Conservation (phyloP, 1,284 basidiomycete species). For the Melampsora larici-populina region DNA sequence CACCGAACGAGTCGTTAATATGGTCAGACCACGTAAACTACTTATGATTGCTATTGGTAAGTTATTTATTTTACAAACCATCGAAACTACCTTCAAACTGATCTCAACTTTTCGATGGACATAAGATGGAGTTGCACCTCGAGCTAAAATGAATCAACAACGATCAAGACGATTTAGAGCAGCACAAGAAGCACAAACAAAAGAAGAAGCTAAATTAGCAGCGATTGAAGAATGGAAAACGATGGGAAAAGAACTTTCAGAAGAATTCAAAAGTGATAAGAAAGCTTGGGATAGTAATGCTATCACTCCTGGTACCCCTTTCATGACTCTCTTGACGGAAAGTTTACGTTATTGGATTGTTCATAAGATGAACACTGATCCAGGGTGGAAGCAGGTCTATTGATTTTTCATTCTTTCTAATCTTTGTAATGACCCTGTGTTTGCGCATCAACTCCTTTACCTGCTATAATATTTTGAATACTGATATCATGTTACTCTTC, state of each 20-base stretch:
- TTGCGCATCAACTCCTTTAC: conserved; percentile 53
- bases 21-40: conserved; percentile 89
- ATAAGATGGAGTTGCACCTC: conserved; percentile 92
- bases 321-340: conserved; percentile 87
- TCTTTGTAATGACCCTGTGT: conserved; percentile 44
- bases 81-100: background rate
- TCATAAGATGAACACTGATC: conserved; percentile 88
- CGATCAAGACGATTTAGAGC: conserved; percentile 91
- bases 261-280: conserved; percentile 72
- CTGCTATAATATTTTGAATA: conserved; percentile 44
- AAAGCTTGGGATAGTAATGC: conserved; percentile 96
- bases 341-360: conserved; percentile 95
- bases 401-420: background rate
- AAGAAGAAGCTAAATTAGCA: conserved; percentile 78
- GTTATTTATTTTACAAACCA: conserved; percentile 46
- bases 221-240: conserved; percentile 83
- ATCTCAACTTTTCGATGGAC: background rate
- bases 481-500: background rate
- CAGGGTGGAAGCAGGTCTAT: conserved; percentile 86
- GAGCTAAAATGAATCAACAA: conserved; percentile 99
- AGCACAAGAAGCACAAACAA: conserved; percentile 89
- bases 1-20: conserved; percentile 94
- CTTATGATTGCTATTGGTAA: conserved; percentile 96
- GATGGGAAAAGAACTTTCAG: conserved; percentile 82
- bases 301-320: conserved; percentile 95